These are phyloP conservation scores for Gymnopus androsaceus DNA, from an alignment of 1,284 basidiomycete genomes.

Conservation along the genomic window DNA sequence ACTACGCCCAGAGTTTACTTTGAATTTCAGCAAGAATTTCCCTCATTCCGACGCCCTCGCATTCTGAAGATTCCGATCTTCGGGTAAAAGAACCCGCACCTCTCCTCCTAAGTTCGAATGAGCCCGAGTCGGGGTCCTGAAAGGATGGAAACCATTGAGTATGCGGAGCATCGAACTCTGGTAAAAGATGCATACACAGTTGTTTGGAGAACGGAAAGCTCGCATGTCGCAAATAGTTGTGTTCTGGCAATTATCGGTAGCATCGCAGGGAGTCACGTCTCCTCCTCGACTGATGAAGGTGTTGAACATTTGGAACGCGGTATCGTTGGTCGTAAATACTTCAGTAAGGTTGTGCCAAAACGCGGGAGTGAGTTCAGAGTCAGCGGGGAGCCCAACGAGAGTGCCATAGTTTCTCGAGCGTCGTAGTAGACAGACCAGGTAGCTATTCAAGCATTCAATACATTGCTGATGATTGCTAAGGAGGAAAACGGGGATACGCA, in stretches of 20 bases:
- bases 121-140: constrained; percentile 2
- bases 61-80: constrained; percentile 1
- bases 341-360: constrained; percentile 69
- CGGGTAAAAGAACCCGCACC: not conserved
- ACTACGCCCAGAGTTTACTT: not conserved
- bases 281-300: constrained; percentile 43
- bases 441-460: constrained; percentile 34
- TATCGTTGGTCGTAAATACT: constrained; percentile 49
- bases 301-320: constrained; percentile 48
- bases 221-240: constrained; percentile 49
- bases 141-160: not conserved
- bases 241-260: constrained; percentile 40
- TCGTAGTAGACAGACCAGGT: constrained; percentile 59
- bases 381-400: constrained; percentile 28
- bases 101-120: constrained; percentile 2
- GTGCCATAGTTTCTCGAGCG: constrained; percentile 54
- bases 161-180: too few species aligned
- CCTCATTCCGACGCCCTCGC: constrained; percentile 8
- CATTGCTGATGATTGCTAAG: not conserved
- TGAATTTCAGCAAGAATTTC: constrained; percentile 1
- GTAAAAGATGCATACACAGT: constrained; percentile 43
- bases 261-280: constrained; percentile 38
- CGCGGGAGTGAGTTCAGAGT: constrained; percentile 38
- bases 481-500: constrained; percentile 19
- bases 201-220: constrained; percentile 49